Percentiles rank a stretch among this genome's conserved stretches.
Evolutionary conservation across 1,139 yeast genomes (phyloP).

Genomic region (Lodderomyces pseudojiufengensis): DNA sequence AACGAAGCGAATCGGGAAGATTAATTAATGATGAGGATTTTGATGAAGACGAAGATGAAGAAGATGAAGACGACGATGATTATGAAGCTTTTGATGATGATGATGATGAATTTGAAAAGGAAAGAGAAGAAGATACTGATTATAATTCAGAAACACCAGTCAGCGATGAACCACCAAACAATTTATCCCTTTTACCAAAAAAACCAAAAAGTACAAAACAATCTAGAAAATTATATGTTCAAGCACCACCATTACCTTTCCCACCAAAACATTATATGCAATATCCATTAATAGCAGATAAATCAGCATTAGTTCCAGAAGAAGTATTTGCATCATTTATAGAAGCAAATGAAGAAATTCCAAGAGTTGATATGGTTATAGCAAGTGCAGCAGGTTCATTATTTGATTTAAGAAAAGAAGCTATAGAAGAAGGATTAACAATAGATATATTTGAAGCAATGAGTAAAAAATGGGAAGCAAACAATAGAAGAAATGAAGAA

Average conservation of each 20-base stretch:
- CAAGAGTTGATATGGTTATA: slow-evolving; percentile 45
- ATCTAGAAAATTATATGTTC: slow-evolving; percentile 15
- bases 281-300: slow-evolving; percentile 39
- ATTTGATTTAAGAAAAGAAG: slow-evolving; percentile 35
- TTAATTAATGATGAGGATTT: too few species aligned
- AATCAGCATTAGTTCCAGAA: slow-evolving; percentile 32
- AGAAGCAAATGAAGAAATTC: slow-evolving; percentile 37
- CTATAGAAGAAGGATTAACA: slow-evolving; percentile 32
- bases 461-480: not conserved
- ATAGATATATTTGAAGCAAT: slow-evolving; percentile 13
- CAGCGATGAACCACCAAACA: not conserved
- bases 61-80: not conserved
- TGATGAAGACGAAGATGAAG: not conserved
- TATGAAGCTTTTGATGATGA: not conserved
- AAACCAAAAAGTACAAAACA: not conserved
- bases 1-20: too few species aligned
- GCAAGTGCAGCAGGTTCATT: slow-evolving; percentile 50
- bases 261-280: slow-evolving; percentile 51
- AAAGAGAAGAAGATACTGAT: not conserved
- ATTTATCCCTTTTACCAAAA: not conserved
- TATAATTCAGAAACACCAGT: not conserved
- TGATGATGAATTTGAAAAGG: not conserved
- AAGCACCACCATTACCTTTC: slow-evolving; percentile 45
- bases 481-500: slow-evolving; percentile 1
- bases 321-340: slow-evolving; percentile 37